Evolutionary conservation across 768 basidiomycete genomes (phyloP).

Genomic region (Lentinus tigrinus): DNA sequence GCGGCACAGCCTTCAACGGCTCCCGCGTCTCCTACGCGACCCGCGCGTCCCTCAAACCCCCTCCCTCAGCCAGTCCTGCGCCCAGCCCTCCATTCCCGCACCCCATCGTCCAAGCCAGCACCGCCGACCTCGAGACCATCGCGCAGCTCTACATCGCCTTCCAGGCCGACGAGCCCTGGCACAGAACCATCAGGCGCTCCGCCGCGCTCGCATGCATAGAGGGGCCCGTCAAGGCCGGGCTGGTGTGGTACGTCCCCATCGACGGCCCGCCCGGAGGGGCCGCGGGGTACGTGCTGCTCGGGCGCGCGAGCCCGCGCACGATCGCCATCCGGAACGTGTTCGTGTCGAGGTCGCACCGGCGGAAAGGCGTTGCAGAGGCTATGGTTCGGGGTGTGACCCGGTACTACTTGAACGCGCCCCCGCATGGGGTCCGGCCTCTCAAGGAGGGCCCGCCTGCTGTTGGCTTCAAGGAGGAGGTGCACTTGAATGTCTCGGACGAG

Average conservation of each 20-base stretch:
- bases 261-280: slow-evolving; percentile 3
- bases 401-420: slow-evolving; percentile 15
- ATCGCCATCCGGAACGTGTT: slow-evolving; percentile 21
- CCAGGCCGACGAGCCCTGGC: neutral
- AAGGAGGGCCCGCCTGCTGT: neutral
- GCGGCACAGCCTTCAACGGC: no score
- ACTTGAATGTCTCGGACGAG: neutral
- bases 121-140: slow-evolving; percentile 4
- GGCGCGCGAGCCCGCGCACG: slow-evolving; percentile 16
- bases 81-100: neutral
- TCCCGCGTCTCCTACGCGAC: slow-evolving; percentile 11
- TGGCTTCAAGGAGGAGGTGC: slow-evolving; percentile 9
- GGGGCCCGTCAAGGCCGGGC: neutral
- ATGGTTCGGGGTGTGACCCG: slow-evolving; percentile 15
- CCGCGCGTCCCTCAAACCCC: slow-evolving; percentile 3
- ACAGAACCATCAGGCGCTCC: neutral
- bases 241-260: neutral
- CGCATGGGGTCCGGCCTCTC: neutral
- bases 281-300: slow-evolving; percentile 12
- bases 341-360: slow-evolving; percentile 9
- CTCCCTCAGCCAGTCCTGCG: neutral
- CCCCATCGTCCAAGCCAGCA: neutral
- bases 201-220: neutral
- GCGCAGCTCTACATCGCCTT: slow-evolving; percentile 9
- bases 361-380: slow-evolving; percentile 18